A percentile compares a stretch with the other conserved stretches of the same genome.
phyloP scores from a whole-genome alignment of 2,329 filamentous ascomycete species.

The Aspergillus tubingensis region DNA sequence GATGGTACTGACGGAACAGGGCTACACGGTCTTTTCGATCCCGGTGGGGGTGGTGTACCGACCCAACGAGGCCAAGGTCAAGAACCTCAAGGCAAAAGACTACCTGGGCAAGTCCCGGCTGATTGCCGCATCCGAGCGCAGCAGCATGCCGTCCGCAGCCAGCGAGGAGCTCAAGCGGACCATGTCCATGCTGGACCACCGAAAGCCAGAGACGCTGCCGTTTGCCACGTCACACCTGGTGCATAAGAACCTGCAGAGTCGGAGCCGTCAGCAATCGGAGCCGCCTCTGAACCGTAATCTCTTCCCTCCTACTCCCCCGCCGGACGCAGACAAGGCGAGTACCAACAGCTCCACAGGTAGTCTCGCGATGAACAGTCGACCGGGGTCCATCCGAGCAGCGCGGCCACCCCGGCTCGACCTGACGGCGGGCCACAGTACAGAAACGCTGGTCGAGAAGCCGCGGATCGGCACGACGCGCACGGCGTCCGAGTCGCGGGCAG shows the following conservation, averaged over 20 bases:
- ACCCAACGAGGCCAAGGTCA: constrained; percentile 96
- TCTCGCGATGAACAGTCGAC: constrained; percentile 46
- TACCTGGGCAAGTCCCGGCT: constrained; percentile 95
- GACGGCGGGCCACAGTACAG: constrained; percentile 11
- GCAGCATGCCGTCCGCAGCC: constrained; percentile 73
- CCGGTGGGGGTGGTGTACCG: constrained; percentile 93
- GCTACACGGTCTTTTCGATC: constrained; percentile 98
- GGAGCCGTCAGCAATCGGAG: constrained; percentile 78
- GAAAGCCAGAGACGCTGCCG: constrained; percentile 80
- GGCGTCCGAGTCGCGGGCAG: constrained; percentile 54
- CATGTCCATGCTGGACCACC: constrained; percentile 62
- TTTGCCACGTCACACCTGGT: constrained; percentile 93
- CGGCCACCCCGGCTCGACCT: constrained; percentile 51
- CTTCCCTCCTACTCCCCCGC: constrained; percentile 97
- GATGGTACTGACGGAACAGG: constrained; percentile 52
- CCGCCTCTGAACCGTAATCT: constrained; percentile 76
- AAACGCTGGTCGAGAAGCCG: constrained; percentile 34
- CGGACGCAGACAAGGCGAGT: constrained; percentile 72
- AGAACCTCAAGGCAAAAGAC: constrained; percentile 96
- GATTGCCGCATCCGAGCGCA: constrained; percentile 80
- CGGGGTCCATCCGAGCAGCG: constrained; percentile 51
- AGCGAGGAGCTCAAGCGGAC: constrained; percentile 54
- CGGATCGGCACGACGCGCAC: constrained; percentile 52
- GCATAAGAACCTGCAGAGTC: constrained; percentile 77
- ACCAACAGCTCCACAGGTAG: constrained; percentile 29